phyloP scores from a whole-genome alignment of 2,329 filamentous ascomycete species.

The Davidsoniella neocaledoniae region DNA sequence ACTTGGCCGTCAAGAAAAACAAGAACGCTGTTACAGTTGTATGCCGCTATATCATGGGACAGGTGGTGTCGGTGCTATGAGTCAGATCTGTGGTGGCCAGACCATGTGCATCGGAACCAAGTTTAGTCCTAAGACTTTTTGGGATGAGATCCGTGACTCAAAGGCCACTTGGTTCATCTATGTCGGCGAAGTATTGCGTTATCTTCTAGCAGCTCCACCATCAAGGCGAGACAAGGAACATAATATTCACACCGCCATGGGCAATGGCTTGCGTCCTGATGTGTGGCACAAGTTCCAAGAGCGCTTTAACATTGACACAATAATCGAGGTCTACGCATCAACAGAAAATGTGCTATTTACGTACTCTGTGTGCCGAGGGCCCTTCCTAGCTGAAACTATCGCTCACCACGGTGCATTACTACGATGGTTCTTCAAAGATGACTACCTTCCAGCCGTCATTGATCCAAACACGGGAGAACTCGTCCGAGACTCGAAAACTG shows the following conservation, averaged over 20 bases:
- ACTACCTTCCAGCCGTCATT: constrained; percentile 48
- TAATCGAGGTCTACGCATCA: constrained; percentile 63
- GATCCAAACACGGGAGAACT: constrained; percentile 54
- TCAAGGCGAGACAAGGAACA: constrained; percentile 44
- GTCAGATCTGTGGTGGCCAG: constrained; percentile 32
- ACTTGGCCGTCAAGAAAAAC: constrained; percentile 18
- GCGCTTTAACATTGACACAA: constrained; percentile 43
- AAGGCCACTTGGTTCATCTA: constrained; percentile 57
- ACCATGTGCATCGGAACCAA: constrained; percentile 46
- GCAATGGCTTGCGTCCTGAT: constrained; percentile 52
- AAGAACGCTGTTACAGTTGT: constrained; percentile 49
- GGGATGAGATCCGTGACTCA: constrained; percentile 52
- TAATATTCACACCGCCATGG: constrained; percentile 41
- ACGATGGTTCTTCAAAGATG: constrained; percentile 33
- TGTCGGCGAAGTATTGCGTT: constrained; percentile 61
- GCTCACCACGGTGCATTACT: constrained; percentile 53
- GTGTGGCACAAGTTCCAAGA: constrained; percentile 50
- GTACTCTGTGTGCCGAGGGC: constrained; percentile 41
- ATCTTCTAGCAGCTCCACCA: constrained; percentile 51
- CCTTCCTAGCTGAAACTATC: constrained; percentile 46
- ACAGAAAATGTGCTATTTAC: constrained; percentile 54
- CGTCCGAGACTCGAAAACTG: constrained; percentile 46
- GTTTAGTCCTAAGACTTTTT: constrained; percentile 56
- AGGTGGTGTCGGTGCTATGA: constrained; percentile 42
- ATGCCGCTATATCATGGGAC: constrained; percentile 69